Percentiles rank a stretch among this genome's conserved stretches.
phyloP scores from a whole-genome alignment of 83 land plant genomes.

The Diphasiastrum complanatum region DNA sequence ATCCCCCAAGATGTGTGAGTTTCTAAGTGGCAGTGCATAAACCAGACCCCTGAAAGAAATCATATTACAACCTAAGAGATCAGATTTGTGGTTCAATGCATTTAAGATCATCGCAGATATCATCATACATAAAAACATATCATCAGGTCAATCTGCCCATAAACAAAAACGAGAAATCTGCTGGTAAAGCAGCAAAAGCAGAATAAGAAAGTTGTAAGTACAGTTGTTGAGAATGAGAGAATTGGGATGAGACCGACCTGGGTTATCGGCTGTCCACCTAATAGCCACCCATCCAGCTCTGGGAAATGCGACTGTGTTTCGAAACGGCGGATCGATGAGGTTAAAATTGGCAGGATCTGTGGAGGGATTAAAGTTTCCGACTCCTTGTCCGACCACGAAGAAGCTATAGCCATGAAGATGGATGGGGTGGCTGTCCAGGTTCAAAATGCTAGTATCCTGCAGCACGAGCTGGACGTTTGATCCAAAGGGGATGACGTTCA shows the following conservation, averaged over 20 bases:
- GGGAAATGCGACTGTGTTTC: constrained; percentile 9
- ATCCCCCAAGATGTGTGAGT: too few species aligned
- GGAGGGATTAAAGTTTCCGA: neutral
- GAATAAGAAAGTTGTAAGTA: too few species aligned
- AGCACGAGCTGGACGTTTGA: constrained; percentile 6
- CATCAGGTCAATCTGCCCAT: too few species aligned
- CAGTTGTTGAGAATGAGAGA: too few species aligned
- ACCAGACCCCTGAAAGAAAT: too few species aligned
- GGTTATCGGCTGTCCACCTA: constrained; percentile 6
- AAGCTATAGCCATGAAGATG: too few species aligned
- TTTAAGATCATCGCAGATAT: too few species aligned
- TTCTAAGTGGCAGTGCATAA: too few species aligned
- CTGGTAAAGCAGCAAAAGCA: too few species aligned
- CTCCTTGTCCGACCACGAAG: constrained; percentile 5
- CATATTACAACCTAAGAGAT: too few species aligned
- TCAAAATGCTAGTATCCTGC: constrained; percentile 5
- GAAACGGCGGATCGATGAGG: constrained; percentile 5
- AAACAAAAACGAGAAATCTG: too few species aligned
- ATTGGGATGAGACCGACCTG: neutral
- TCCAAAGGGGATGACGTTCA: neutral
- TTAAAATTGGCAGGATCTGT: neutral
- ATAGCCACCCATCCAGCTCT: constrained; percentile 9
- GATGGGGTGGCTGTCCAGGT: constrained; percentile 3
- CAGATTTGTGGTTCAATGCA: too few species aligned
- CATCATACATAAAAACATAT: neutral